Base-by-base conservation (phyloP, 495 filamentous ascomycete species). In the Podospora sp. region DNA sequence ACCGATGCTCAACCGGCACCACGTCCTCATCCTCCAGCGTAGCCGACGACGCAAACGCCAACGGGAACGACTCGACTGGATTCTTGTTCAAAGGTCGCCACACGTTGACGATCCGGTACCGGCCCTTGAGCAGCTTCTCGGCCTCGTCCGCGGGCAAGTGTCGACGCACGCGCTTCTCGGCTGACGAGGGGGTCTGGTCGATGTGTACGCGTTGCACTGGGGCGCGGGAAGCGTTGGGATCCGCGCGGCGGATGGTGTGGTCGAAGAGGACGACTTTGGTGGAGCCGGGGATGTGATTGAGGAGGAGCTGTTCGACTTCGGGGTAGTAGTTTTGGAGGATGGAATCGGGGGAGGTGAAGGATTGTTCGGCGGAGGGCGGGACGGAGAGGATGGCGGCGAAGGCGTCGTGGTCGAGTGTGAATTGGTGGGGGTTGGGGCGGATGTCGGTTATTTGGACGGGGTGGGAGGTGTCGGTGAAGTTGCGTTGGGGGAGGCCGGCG, bases 61-160 rank as follows among this genome's bases (percentile, higher is more conserved):
- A 79, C 25, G 93, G 93, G 52, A 78, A 82, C 0, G 86, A 80
- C 69, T 89, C 86, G 0, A 97, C 87, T 0, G 91, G 87, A n/a
- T 83, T 83, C 67, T 73, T 68, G 71, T 90, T 91, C 12, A 96
- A 77, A 0, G 92, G 89, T 0, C 92, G 83, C 93, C 93, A 97
- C 12, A 97, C 90, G 72, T 96, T 97, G 69, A 97, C 84, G 69
- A 97, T 92, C 55, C 92, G 86, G 79, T 90, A 91, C 0, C 92
- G 84, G 0, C 83, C 85, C 14, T 80, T 63, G 0, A 91, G 80
- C 0, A 92, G 79, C 24, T 70, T 69, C 11, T 85, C 84, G 0
- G 90, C 87, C 3, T 85, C 79, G 9, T 85, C 83, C 0, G 82
- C 72, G 33, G 67, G 24, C 4, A 90, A 65, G 75, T 97, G 93